Base-by-base conservation (phyloP, 768 basidiomycete species). In the Termitomyces sp. region DNA sequence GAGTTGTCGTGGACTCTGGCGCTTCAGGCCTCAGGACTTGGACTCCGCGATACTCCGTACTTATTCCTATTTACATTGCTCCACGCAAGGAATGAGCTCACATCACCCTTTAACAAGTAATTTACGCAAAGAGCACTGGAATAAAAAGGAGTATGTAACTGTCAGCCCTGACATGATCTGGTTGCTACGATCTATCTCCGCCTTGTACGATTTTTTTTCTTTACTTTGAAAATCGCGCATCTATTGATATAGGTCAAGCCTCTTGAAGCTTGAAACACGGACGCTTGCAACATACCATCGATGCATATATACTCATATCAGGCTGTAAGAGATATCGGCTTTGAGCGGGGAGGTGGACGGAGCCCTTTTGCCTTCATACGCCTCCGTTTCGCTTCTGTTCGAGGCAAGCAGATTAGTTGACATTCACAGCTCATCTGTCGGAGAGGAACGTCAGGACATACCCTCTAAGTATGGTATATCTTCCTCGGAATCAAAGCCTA, bases 401-500 rank as follows among this genome's bases (percentile, higher is more conserved):
- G 51, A 29, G 45, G 42, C 13, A 33, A 51, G 37, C n/a, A 33
- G 28, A 49, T 60, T 49, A 60, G 58, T 60, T 56, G 53, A 60
- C 51, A 53, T 58, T 51, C 51, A 65, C 54, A 51, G 51, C 39
- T 41, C 57, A 57, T 56, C 29, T 46, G 15, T 18, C 61, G 51
- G 49, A 36, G 49, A 63, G 37, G 46, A 31, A 75, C 88, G 61
- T 64, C 62, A 36, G 46, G 31, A 75, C 88, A 62, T 64, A 93
- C 94, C 92, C 73, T 90, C 80, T 58, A 98, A 85, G 65, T 90
- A 87, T 15, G 79, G 79, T 62, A 74, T 75, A 70, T 95, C 93
- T 68, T 89, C 92, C 10, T 84, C 88, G 0, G 83, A 82, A 69
- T 92, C 80, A 67, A 94, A 95, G 20, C 70, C 77, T 50, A 76